phyloP scores from a whole-genome alignment of 345 rosid species.

The Hibiscus mutabilis region DNA sequence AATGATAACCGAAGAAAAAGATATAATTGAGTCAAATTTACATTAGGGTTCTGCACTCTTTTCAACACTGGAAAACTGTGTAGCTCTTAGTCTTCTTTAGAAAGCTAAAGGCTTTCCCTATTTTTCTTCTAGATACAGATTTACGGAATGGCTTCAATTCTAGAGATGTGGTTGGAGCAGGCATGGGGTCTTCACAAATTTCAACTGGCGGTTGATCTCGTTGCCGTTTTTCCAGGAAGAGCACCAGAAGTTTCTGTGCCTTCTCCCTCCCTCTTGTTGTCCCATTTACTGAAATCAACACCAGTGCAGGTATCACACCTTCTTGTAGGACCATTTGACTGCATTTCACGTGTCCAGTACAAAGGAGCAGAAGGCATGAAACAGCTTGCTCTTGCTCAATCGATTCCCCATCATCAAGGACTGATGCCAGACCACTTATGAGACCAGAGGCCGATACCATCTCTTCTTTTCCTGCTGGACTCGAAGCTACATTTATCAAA shows the following conservation, averaged over 20 bases:
- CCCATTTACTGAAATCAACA: conserved; percentile 88
- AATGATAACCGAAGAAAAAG: conserved; percentile 19
- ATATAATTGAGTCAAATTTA: conserved; percentile 32
- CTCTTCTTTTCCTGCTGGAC: conserved; percentile 58
- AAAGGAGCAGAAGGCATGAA: conserved; percentile 64
- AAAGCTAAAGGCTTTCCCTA: conserved; percentile 62
- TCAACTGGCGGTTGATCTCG: conserved; percentile 54
- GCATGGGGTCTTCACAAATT: conserved; percentile 25
- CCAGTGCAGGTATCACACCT: conserved; percentile 92
- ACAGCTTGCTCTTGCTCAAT: conserved; percentile 86
- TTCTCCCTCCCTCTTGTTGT: conserved; percentile 78
- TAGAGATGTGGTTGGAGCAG: conserved; percentile 24
- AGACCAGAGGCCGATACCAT: conserved; percentile 55
- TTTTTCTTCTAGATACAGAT: conserved; percentile 63
- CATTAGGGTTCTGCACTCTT: conserved; percentile 20
- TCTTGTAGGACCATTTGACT: conserved; percentile 85
- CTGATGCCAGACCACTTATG: conserved; percentile 55
- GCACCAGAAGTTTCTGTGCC: conserved; percentile 82
- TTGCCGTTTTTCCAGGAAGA: conserved; percentile 87
- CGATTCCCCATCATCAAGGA: conserved; percentile 62
- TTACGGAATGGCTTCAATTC: conserved; percentile 59
- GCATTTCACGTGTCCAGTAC: conserved; percentile 71
- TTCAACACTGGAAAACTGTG: conserved; percentile 49
- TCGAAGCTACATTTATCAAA: conserved; percentile 59
- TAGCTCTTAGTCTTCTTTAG: conserved; percentile 93